phyloP scores from a whole-genome alignment of 2,329 filamentous ascomycete genomes.

The Escovopsis weberi region DNA sequence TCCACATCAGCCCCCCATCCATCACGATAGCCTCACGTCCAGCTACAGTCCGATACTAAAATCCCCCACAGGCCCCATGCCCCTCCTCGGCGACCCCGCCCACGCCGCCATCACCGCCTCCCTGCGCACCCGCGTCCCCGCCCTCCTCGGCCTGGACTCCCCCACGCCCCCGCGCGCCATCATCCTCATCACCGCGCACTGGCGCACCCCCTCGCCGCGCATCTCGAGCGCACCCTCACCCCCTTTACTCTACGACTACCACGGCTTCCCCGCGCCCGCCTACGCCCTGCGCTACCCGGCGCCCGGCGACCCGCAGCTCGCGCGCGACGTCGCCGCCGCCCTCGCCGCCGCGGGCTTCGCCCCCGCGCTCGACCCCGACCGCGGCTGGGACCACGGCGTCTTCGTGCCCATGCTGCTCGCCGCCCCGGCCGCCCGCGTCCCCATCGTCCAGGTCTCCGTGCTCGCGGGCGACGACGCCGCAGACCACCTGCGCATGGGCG shows the following conservation, averaged over 20 bases:
- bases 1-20: neutral
- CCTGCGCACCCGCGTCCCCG: slow-evolving; percentile 36
- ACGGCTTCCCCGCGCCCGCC: slow-evolving; percentile 39
- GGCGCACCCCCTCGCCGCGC: slow-evolving; percentile 33
- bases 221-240: slow-evolving; percentile 35
- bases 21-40: neutral
- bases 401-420: slow-evolving; percentile 43
- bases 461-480: slow-evolving; percentile 35
- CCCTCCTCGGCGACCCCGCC: slow-evolving; percentile 38
- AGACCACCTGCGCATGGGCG: slow-evolving; percentile 36
- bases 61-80: slow-evolving; percentile 37
- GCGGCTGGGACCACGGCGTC: slow-evolving; percentile 46
- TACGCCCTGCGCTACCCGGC: slow-evolving; percentile 43
- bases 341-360: slow-evolving; percentile 31
- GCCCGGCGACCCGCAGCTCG: slow-evolving; percentile 38
- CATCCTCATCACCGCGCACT: slow-evolving; percentile 44
- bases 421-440: slow-evolving; percentile 34
- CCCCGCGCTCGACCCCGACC: slow-evolving; percentile 22
- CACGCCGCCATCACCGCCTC: slow-evolving; percentile 37
- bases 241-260: slow-evolving; percentile 42
- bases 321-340: slow-evolving; percentile 30
- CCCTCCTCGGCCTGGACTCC: slow-evolving; percentile 39
- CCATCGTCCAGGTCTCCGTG: slow-evolving; percentile 43
- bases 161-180: slow-evolving; percentile 35
- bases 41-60: neutral